Conservation (phyloP, 352 stramenopile species). For the Pythium aristosporum region DNA sequence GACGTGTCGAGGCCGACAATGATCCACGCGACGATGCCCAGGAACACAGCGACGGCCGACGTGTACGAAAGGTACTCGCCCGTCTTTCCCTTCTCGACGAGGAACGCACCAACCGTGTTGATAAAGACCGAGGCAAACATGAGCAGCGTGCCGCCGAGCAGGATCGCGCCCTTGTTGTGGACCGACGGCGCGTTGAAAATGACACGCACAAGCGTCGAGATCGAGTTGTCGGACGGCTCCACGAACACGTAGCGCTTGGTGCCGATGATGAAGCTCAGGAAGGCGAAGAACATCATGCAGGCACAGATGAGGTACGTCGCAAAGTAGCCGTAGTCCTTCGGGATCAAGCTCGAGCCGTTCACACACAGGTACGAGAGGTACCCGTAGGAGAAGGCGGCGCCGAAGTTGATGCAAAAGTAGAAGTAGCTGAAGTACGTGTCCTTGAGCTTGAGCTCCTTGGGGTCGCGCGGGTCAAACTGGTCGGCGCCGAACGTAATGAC, state of each 20-base stretch:
- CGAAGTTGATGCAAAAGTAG: conserved; percentile 91
- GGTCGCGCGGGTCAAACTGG: conserved; percentile 85
- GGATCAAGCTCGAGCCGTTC: conserved; percentile 71
- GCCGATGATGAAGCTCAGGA: conserved; percentile 45
- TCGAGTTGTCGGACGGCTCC: conserved; percentile 62
- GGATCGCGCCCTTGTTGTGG: conserved; percentile 40
- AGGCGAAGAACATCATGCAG: conserved; percentile 62
- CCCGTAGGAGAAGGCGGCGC: conserved; percentile 89
- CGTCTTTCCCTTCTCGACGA: conserved; percentile 45
- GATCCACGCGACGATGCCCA: conserved; percentile 84
- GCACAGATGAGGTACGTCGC: conserved; percentile 82
- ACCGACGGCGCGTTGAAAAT: conserved; percentile 29
- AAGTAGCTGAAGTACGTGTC: conserved; percentile 91
- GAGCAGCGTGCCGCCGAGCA: conserved; percentile 70
- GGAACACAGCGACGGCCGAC: conserved; percentile 41
- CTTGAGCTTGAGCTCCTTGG: conserved; percentile 76
- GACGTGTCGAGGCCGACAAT: conserved; percentile 73
- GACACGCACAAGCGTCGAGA: conserved; percentile 55
- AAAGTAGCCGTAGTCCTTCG: conserved; percentile 87
- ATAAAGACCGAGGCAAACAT: conserved; percentile 61
- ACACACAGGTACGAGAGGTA: conserved; percentile 89
- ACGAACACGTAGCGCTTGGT: conserved; percentile 73
- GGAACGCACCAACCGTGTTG: conserved; percentile 73
- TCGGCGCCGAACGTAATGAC: conserved; percentile 86
- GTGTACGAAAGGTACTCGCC: conserved; percentile 77